Base-by-base conservation (phyloP, 148 eudicot genomes). In the Polygonum aviculare region DNA sequence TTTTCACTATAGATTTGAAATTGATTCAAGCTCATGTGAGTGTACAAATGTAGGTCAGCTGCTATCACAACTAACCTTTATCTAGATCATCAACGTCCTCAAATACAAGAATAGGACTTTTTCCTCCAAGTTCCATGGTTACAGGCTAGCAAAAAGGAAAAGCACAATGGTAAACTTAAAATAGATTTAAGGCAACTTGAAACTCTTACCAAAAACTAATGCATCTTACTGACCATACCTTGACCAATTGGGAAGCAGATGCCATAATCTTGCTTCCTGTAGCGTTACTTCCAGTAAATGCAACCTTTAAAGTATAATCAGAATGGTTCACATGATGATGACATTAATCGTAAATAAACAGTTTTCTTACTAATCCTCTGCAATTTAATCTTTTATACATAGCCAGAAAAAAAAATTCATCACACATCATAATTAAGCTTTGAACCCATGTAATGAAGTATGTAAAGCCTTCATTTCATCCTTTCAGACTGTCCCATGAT, bases 41-140 rank as follows among this genome's bases (percentile, higher is more conserved):
- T 33, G 18, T 54, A 75, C 18, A 7, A 51, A 11, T 49, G 10
- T 40, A 41, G 49, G 19, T 49, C 69, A 62, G 12, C 14, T 19
- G 72, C 60, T 70, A 50, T 52, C 73, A 74, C 75, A 51, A 81
- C 94, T 79, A 79, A 93, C 99, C 98, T 85, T 86, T 84, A 78
- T 93, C 98, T 69, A 96, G 86, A 65, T 93, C 99, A 65, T 93
- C 99, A 74, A 93, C 91, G 85, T 96, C 99, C 75, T 96, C 97
- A 87, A 96, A 96, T 67, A 96, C 90, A 47, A 96, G 72, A 74
- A 96, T 91, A 62, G 99, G 99, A 81, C 99, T 96, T 86, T 96
- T 96, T 70, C 99, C 99, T 76, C 99, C 99, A 79, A 96, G 99
- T 82, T 96, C 99, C 80, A 96, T 88, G 69, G 93, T 84, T 80